phyloP scores from a whole-genome alignment of 1,284 basidiomycete species.

The Cutaneotrichosporon sp. region DNA sequence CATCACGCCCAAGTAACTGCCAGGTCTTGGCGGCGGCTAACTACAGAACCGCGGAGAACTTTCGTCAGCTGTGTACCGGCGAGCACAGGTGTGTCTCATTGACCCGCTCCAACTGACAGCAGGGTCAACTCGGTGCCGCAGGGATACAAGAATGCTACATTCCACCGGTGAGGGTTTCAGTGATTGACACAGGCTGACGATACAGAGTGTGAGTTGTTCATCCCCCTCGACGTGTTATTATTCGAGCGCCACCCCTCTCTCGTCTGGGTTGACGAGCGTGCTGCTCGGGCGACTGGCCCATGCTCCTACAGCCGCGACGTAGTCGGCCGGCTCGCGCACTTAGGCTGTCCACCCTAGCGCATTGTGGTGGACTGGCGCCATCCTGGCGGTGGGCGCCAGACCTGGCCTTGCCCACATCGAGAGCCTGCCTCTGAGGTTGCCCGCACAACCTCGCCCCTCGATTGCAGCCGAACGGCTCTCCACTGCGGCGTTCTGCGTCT shows the following conservation, averaged over 20 bases:
- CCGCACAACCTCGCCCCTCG: no score
- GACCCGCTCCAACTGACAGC: slow-evolving; percentile 19
- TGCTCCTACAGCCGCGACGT: no score
- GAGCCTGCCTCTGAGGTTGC: no score
- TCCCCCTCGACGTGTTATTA: not conserved
- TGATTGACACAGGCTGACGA: slow-evolving; percentile 4
- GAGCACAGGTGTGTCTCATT: slow-evolving; percentile 72
- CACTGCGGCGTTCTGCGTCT: no score
- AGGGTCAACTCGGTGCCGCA: slow-evolving; percentile 83
- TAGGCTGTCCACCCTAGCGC: no score
- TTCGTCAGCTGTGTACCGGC: slow-evolving; percentile 93
- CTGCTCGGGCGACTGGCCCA: no score
- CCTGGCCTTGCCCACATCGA: no score
- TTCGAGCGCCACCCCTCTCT: not conserved
- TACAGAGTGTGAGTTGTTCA: slow-evolving; percentile 19
- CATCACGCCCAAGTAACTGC: slow-evolving; percentile 47
- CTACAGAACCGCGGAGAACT: slow-evolving; percentile 90
- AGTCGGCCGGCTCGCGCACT: no score
- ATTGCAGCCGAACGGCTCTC: no score
- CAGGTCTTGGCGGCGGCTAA: not conserved
- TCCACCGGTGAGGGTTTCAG: slow-evolving; percentile 76
- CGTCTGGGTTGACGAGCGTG: no score
- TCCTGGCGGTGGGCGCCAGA: no score
- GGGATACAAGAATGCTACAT: slow-evolving; percentile 83
- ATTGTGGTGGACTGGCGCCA: no score